Base-by-base conservation (phyloP, 139 green algal genomes). In the Pseudopediastrum boryanum region DNA sequence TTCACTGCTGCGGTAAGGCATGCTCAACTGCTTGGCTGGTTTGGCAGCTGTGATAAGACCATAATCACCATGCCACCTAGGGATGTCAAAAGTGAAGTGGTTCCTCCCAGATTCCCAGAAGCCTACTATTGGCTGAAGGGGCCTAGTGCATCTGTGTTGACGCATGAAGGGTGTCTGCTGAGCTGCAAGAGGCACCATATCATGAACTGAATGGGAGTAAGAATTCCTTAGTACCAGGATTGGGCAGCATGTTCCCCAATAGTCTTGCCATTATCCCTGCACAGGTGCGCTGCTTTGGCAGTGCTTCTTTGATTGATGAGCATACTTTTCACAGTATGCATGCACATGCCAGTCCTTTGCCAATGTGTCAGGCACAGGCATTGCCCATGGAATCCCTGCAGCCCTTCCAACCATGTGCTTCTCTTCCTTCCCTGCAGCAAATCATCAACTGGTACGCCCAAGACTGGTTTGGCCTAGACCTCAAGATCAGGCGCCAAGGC, bases 401-500 rank as follows among this genome's bases (percentile, higher is more conserved):
- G n/a, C n/a, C n/a, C n/a, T n/a, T n/a, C n/a, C n/a, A n/a, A n/a
- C n/a, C n/a, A n/a, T n/a, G n/a, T n/a, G 35, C 33, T 69, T 38
- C 36, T 58, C n/a, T 6, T 70, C 16, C 41, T 36, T 27, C 41
- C 27, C 68, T 16, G 16, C 48, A 27, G 16, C 19, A 19, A 16
- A 16, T 58, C 19, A 13, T n/a, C 1, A n/a, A 25, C 23, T 67
- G 50, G 19, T 36, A 38, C 23, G 13, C 48, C 58, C 72, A 71
- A 59, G 74, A 80, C 44, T 80, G 74, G 74, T 80, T 80, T 80
- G 74, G 74, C 44, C 71, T 46, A 36, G 74, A 80, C 46, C 42
- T 80, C 44, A 71, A 71, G 42, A 80, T 80, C 64, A 25, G 74
- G 7, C 43, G 74, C 29, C 41, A 73, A 1, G 61, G 74, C n/a